A percentile compares a stretch with the other conserved stretches of the same genome.
phyloP scores from a whole-genome alignment of 2,329 filamentous ascomycete genomes.

The Grosmannia clavigera region DNA sequence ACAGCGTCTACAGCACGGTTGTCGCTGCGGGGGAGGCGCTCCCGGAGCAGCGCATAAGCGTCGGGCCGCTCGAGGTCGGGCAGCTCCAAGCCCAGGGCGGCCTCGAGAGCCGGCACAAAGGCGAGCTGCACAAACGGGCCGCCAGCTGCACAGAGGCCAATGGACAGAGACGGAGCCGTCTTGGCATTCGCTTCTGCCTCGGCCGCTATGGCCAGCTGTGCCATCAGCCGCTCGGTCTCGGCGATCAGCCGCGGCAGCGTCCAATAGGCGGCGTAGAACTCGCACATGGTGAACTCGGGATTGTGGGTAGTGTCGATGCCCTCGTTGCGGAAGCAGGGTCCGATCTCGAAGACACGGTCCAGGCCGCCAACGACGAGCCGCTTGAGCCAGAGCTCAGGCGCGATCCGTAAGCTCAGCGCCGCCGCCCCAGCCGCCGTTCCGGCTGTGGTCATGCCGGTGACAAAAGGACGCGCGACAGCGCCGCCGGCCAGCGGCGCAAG shows the following conservation, averaged over 20 bases:
- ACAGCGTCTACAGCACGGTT: slow-evolving; percentile 39
- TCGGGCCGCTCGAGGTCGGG: slow-evolving; percentile 46
- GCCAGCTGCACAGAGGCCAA: slow-evolving; percentile 3
- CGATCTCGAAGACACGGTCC: slow-evolving; percentile 84
- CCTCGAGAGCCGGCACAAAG: slow-evolving; percentile 71
- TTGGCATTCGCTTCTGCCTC: too few species aligned
- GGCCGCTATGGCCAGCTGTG: slow-evolving; percentile 23
- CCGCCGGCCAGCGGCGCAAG: slow-evolving; percentile 74
- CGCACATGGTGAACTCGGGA: slow-evolving; percentile 93
- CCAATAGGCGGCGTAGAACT: slow-evolving; percentile 85
- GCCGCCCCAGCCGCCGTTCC: neutral
- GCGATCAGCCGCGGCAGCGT: slow-evolving; percentile 62
- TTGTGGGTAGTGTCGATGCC: slow-evolving; percentile 87
- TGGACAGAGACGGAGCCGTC: neutral
- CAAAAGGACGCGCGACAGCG: slow-evolving; percentile 75
- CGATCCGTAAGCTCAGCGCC: slow-evolving; percentile 65
- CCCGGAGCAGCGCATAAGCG: slow-evolving; percentile 46
- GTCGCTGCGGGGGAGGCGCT: slow-evolving; percentile 16
- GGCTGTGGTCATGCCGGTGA: slow-evolving; percentile 50
- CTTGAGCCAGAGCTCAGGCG: slow-evolving; percentile 92
- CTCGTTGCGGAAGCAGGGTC: slow-evolving; percentile 86
- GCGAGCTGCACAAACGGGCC: slow-evolving; percentile 55
- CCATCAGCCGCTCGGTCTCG: slow-evolving; percentile 61
- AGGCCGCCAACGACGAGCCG: slow-evolving; percentile 80
- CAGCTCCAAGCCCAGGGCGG: slow-evolving; percentile 49